Evolutionary conservation across 1,284 basidiomycete genomes (phyloP).

Genomic region (Exobasidium cylindrosporum): DNA sequence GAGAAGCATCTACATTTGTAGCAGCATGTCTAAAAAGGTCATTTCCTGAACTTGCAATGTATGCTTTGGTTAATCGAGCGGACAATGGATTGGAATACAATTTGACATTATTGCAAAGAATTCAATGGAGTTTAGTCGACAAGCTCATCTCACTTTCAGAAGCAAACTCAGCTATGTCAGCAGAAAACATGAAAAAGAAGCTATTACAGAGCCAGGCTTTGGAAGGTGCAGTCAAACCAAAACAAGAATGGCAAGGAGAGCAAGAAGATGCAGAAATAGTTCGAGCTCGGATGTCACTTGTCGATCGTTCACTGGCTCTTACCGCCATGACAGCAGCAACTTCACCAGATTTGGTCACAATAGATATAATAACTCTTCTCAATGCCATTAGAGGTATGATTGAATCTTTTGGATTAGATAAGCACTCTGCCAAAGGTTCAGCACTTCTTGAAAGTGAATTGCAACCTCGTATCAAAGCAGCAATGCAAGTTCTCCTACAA

Average conservation of each 20-base stretch:
- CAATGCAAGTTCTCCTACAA: too few species aligned
- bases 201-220: background rate
- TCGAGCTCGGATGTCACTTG: background rate
- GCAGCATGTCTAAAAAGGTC: background rate
- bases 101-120: background rate
- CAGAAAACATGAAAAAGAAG: background rate
- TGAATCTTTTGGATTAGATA: background rate
- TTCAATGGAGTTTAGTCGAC: background rate
- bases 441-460: background rate
- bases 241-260: background rate
- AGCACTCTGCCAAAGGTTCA: background rate
- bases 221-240: background rate
- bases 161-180: background rate
- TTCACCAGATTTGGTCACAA: background rate
- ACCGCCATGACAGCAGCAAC: background rate
- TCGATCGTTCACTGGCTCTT: background rate
- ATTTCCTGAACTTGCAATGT: background rate
- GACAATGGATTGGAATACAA: background rate
- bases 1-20: background rate
- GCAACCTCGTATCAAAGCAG: background rate
- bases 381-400: background rate
- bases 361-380: background rate
- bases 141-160: background rate
- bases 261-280: background rate
- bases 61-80: background rate